Conservation (phyloP, 768 basidiomycete species). For the Mycena filopes region DNA sequence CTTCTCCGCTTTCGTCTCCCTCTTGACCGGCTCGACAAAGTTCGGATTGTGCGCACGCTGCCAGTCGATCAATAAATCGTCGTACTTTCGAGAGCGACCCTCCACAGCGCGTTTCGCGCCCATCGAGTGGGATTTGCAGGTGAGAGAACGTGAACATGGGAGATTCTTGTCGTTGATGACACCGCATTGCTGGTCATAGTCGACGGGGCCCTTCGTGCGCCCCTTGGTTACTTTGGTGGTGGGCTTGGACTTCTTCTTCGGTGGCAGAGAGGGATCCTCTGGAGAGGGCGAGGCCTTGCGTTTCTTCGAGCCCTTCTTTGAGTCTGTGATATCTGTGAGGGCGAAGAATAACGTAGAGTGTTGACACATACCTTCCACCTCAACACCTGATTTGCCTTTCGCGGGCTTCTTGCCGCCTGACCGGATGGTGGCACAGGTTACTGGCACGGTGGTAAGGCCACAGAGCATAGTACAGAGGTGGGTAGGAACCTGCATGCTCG, state of each 20-base stretch:
- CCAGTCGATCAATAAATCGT: constrained; percentile 92
- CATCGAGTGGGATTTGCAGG: constrained; percentile 98
- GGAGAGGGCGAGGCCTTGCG: constrained; percentile 83
- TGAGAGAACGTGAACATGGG: constrained; percentile 94
- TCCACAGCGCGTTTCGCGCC: constrained; percentile 93
- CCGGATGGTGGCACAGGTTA: constrained; percentile 70
- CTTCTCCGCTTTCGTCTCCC: constrained; percentile 87
- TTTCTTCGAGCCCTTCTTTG: constrained; percentile 71
- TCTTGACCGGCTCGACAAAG: constrained; percentile 88
- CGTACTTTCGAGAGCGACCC: constrained; percentile 86
- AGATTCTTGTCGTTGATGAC: constrained; percentile 96
- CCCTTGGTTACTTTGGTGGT: constrained; percentile 80
- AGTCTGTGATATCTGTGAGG: constrained; percentile 38
- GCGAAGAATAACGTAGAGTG: constrained; percentile 18
- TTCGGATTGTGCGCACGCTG: constrained; percentile 89
- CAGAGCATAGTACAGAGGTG: neutral
- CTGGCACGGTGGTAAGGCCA: constrained; percentile 45
- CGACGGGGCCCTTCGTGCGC: constrained; percentile 85
- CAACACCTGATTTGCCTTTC: constrained; percentile 62
- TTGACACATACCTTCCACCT: constrained; percentile 55
- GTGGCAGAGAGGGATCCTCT: constrained; percentile 70
- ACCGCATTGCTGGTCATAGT: constrained; percentile 93
- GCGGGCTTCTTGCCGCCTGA: constrained; percentile 61
- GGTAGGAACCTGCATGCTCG: constrained; percentile 77
- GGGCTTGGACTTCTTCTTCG: constrained; percentile 82